A percentile compares a stretch with the other conserved stretches of the same genome.
These are phyloP conservation scores for Zoysia japonica DNA, from an alignment of 176 grass and related monocot species.

Conservation along the genomic window DNA sequence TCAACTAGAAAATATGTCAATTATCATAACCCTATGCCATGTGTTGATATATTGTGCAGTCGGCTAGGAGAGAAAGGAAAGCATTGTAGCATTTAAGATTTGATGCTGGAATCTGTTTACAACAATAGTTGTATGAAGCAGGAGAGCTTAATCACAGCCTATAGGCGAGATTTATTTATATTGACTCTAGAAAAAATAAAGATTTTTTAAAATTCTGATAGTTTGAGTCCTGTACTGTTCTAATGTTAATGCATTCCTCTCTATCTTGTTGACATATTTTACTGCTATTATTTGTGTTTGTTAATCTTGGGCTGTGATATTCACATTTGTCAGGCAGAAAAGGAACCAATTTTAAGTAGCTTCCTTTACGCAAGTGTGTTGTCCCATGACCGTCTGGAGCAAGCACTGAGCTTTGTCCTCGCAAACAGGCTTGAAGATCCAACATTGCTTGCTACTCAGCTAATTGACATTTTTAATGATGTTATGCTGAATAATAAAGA, in stretches of 20 bases:
- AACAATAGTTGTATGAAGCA: background rate
- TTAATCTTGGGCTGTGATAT: background rate
- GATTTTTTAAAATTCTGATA: background rate
- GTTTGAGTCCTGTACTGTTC: conserved; percentile 1
- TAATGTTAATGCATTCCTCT: background rate
- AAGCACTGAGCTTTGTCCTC: conserved; percentile 83
- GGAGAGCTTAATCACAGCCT: conserved; percentile 9
- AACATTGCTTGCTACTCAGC: conserved; percentile 89
- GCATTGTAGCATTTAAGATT: conserved; percentile 2
- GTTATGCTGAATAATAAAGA: conserved; percentile 83
- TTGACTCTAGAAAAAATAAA: background rate
- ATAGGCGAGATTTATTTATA: background rate
- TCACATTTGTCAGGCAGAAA: conserved; percentile 72
- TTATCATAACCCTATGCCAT: background rate
- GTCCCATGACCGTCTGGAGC: conserved; percentile 81
- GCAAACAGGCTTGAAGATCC: conserved; percentile 91
- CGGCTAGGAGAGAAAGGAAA: conserved; percentile 6
- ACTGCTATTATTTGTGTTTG: conserved; percentile 4
- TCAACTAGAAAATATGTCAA: conserved; percentile 15
- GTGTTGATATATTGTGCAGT: background rate
- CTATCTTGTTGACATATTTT: background rate
- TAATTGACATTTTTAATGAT: conserved; percentile 94
- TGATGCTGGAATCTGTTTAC: background rate
- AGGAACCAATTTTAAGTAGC: conserved; percentile 97
- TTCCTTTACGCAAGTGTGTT: conserved; percentile 93